These are phyloP conservation scores for Ceriops tagal DNA, from an alignment of 345 rosid genomes.

Conservation along the genomic window DNA sequence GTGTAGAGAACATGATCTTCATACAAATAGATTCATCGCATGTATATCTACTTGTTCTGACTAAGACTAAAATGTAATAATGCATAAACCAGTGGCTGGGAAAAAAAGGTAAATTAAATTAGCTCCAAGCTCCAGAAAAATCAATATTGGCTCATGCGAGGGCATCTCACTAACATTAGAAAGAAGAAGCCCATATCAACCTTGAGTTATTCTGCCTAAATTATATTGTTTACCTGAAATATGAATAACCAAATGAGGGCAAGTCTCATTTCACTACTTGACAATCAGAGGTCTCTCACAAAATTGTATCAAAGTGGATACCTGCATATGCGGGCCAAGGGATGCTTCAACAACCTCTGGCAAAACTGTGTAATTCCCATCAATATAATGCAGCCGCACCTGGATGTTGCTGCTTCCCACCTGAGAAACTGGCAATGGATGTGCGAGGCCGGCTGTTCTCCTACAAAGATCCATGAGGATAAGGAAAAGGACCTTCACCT, in stretches of 20 bases:
- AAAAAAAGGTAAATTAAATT: too few species aligned
- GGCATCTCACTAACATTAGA: too few species aligned
- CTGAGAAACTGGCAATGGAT: constrained; percentile 89
- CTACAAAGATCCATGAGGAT: constrained; percentile 97
- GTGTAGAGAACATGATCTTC: too few species aligned
- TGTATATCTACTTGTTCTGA: too few species aligned
- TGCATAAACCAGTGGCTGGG: too few species aligned
- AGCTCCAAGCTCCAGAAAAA: too few species aligned
- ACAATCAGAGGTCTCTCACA: neutral
- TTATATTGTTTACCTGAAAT: neutral
- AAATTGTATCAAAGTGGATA: constrained; percentile 18
- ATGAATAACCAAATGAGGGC: neutral
- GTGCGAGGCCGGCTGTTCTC: constrained; percentile 67
- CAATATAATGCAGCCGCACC: constrained; percentile 95
- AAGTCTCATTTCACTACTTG: neutral
- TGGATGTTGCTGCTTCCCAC: constrained; percentile 87
- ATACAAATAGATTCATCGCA: too few species aligned
- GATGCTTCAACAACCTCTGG: constrained; percentile 99
- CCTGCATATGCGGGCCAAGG: constrained; percentile 99
- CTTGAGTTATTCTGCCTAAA: too few species aligned
- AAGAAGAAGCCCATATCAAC: too few species aligned
- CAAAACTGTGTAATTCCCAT: constrained; percentile 93
- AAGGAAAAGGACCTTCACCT: constrained; percentile 96
- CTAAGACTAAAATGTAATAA: too few species aligned
- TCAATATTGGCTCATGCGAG: too few species aligned